phyloP scores from a whole-genome alignment of 805 yeast species.

The Kuraishia piskuri region DNA sequence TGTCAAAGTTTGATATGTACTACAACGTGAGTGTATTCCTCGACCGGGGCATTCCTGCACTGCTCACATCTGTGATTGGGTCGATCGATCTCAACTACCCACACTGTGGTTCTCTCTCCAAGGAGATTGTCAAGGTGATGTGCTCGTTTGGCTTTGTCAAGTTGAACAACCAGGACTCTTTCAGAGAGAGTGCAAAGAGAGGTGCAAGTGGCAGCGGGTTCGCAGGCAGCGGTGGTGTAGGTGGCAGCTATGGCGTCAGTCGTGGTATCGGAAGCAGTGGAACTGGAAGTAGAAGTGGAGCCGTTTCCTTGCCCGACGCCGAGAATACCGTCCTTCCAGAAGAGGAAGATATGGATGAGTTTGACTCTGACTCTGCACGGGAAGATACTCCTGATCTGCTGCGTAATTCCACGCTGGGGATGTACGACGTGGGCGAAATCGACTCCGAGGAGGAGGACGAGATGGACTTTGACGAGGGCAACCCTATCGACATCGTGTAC shows the following conservation, averaged over 20 bases:
- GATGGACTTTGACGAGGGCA: slow-evolving; percentile 9
- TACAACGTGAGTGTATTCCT: slow-evolving; percentile 57
- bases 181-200: slow-evolving; percentile 15
- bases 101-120: slow-evolving; percentile 49
- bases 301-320: slow-evolving; percentile 11
- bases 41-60: slow-evolving; percentile 54
- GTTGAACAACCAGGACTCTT: slow-evolving; percentile 44
- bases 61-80: slow-evolving; percentile 52
- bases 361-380: slow-evolving; percentile 37
- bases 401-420: slow-evolving; percentile 84
- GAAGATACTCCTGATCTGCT: slow-evolving; percentile 81
- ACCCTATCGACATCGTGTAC: slow-evolving; percentile 20
- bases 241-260: not conserved
- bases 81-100: slow-evolving; percentile 71
- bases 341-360: slow-evolving; percentile 48
- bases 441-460: slow-evolving; percentile 41
- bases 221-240: not conserved
- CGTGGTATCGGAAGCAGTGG: slow-evolving; percentile 2
- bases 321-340: slow-evolving; percentile 29
- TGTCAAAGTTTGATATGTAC: slow-evolving; percentile 51
- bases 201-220: not conserved
- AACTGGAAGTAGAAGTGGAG: slow-evolving; percentile 4
- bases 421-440: slow-evolving; percentile 79
- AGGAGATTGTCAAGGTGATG: slow-evolving; percentile 50
- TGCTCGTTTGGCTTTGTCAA: slow-evolving; percentile 49